Conservation (phyloP, 2,329 filamentous ascomycete genomes). For the Coniochaeta prunicola region DNA sequence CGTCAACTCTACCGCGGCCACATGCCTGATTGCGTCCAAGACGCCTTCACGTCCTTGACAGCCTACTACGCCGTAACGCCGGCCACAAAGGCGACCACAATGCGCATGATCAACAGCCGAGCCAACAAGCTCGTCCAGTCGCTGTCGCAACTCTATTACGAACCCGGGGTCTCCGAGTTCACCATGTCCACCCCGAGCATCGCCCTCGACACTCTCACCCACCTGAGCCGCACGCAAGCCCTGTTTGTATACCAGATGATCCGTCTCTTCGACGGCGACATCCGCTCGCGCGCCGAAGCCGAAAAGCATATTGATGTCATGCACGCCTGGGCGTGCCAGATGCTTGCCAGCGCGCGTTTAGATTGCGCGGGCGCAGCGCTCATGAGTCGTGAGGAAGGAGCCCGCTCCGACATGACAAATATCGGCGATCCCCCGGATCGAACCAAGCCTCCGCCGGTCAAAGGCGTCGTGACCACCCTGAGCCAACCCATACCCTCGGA, state of each 20-base stretch:
- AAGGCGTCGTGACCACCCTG: background rate
- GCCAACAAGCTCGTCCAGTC: slow-evolving; percentile 6
- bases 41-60: slow-evolving; percentile 19
- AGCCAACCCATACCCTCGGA: background rate
- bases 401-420: background rate
- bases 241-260: slow-evolving; percentile 43
- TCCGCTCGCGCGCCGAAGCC: slow-evolving; percentile 30
- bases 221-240: slow-evolving; percentile 37
- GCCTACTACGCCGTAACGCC: slow-evolving; percentile 13
- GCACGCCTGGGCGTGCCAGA: slow-evolving; percentile 7
- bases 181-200: background rate
- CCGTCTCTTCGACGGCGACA: slow-evolving; percentile 41
- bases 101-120: slow-evolving; percentile 13
- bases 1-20: slow-evolving; percentile 16
- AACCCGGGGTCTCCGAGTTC: background rate
- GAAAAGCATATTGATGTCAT: slow-evolving; percentile 36
- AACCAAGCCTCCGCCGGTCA: background rate
- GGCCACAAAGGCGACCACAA: slow-evolving; percentile 8
- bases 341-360: slow-evolving; percentile 10
- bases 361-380: slow-evolving; percentile 1
- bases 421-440: background rate
- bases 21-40: slow-evolving; percentile 20
- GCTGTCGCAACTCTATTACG: background rate
- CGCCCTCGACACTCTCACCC: slow-evolving; percentile 10
- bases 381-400: background rate